These are phyloP conservation scores for Santalum album DNA, from an alignment of 164 flowering plant genomes.

Conservation along the genomic window DNA sequence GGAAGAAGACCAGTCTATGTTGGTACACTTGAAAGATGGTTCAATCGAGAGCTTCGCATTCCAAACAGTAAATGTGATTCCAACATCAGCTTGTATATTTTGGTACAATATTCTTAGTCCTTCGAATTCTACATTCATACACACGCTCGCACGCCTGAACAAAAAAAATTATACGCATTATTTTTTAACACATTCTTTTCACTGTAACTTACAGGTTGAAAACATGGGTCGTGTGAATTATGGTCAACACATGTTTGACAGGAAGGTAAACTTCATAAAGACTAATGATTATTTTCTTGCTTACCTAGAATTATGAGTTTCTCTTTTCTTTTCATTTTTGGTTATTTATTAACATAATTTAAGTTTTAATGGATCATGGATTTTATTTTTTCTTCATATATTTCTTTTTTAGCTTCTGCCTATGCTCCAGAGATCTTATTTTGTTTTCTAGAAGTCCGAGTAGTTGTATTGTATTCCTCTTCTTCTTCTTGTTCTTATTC, in stretches of 20 bases:
- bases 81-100: slow-evolving; percentile 42
- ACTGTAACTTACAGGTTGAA: slow-evolving; percentile 57
- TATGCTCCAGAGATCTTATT: too few species aligned
- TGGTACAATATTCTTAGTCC: slow-evolving; percentile 36
- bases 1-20: slow-evolving; percentile 35
- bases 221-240: slow-evolving; percentile 94
- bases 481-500: too few species aligned
- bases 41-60: slow-evolving; percentile 42
- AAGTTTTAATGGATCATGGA: too few species aligned
- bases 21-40: slow-evolving; percentile 73
- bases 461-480: too few species aligned
- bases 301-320: too few species aligned
- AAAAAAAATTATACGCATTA: neutral
- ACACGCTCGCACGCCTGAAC: neutral
- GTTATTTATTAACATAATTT: neutral
- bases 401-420: too few species aligned
- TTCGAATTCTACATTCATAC: neutral
- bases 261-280: slow-evolving; percentile 46
- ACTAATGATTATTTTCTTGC: too few species aligned
- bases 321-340: neutral
- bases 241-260: slow-evolving; percentile 70
- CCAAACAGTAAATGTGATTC: slow-evolving; percentile 52
- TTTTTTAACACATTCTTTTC: neutral
- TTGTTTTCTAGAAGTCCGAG: too few species aligned
- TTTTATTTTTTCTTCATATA: too few species aligned